Base-by-base conservation (phyloP, 2,329 filamentous ascomycete species). In the Gnomoniopsis smithogilvyi region DNA sequence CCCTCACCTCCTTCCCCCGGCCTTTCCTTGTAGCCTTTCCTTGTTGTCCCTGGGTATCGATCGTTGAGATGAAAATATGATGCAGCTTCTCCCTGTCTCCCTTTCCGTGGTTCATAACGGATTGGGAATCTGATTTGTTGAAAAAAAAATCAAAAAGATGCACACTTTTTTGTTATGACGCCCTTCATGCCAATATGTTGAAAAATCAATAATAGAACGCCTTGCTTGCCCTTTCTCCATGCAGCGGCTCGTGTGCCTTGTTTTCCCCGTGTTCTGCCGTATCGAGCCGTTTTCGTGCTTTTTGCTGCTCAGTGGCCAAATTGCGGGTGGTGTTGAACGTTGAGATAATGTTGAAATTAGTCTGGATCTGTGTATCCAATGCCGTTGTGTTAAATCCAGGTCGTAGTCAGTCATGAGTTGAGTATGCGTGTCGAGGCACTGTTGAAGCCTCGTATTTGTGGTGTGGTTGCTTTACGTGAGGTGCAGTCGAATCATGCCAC, bases 291-390 rank as follows among this genome's bases (percentile, higher is more conserved):
- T 30, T 8, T 30, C 4, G 4, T 30, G 26, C 26, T 30, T 30
- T n/a, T 30, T 8, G 26, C 26, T 30, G 26, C 26, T 30, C 26
- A 8, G 26, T 8, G 26, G 8, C 26, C 26, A 30, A 4, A 30
- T 30, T 30, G 26, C 4, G 26, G 26, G 26, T 8, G 26, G 26
- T 71, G 68, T 72, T 72, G 70, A 70, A 71, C 67, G 64, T 64
- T 53, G 62, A 45, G 45, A 54, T 45, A 61, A 61, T 61, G 59
- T 61, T 61, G 59, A 59, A 59, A 52, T 53, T 58, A 63, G 54
- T 64, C 60, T 63, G 60, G 60, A 64, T 54, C 61, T 66, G 33
- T 46, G 43, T 49, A 46, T 50, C 36, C 51, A 49, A 43, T 63
- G 26, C 59, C 61, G 61, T 61, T 33, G 64, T 62, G 54, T 62